A percentile compares a stretch with the other conserved stretches of the same genome.
phyloP scores from a whole-genome alignment of 2,329 filamentous ascomycete species.

The Beauveria rudraprayagi region DNA sequence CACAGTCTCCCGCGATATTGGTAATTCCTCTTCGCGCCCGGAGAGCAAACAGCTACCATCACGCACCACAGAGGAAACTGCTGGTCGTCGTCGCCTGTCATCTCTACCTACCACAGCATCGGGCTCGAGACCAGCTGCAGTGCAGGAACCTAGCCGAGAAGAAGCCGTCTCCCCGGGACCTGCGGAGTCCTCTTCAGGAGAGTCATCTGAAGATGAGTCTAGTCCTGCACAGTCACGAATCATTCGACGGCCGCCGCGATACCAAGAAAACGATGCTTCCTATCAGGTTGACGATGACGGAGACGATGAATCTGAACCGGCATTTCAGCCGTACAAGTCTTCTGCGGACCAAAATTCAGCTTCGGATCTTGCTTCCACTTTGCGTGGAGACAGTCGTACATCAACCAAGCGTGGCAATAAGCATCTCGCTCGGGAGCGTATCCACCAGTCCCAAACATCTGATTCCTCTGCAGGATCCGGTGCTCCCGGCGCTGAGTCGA shows the following conservation, averaged over 20 bases:
- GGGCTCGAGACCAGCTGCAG: not conserved
- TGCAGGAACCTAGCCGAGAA: constrained; percentile 17
- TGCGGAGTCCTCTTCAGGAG: constrained; percentile 29
- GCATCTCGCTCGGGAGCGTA: constrained; percentile 24
- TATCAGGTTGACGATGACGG: constrained; percentile 48
- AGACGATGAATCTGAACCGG: constrained; percentile 47
- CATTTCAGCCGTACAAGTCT: constrained; percentile 42
- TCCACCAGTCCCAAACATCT: constrained; percentile 46
- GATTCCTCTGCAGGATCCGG: constrained; percentile 55
- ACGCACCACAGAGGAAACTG: constrained; percentile 22
- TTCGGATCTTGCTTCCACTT: constrained; percentile 44
- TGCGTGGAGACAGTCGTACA: constrained; percentile 37
- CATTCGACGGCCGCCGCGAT: constrained; percentile 50
- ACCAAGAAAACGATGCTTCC: constrained; percentile 31
- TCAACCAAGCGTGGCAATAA: constrained; percentile 22
- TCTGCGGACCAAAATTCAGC: constrained; percentile 26
- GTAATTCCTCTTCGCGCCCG: constrained; percentile 23
- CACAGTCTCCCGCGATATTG: constrained; percentile 30
- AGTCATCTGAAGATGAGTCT: constrained; percentile 41
- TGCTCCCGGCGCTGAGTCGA: constrained; percentile 23
- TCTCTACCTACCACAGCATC: constrained; percentile 32
- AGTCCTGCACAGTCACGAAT: constrained; percentile 51
- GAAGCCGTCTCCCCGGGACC: constrained; percentile 26
- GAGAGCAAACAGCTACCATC: constrained; percentile 16
- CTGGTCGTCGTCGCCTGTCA: constrained; percentile 32